Evolutionary conservation across 352 stramenopile genomes (phyloP).

Genomic region (Globisporangium yorkense): DNA sequence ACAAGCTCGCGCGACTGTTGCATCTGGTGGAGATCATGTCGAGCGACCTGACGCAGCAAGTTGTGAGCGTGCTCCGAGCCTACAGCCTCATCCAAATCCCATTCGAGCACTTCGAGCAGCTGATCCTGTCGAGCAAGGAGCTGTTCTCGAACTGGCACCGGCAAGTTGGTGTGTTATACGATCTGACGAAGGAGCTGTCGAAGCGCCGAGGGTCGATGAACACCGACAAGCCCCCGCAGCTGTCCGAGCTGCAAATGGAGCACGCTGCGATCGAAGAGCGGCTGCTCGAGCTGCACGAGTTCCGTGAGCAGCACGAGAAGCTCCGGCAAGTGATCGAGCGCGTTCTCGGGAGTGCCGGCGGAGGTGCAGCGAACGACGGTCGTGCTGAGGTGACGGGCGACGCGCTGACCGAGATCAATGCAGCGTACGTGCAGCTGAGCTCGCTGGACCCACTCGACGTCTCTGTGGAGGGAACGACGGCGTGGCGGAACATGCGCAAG

Average conservation of each 20-base stretch:
- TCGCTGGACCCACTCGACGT: conserved; percentile 82
- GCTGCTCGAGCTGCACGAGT: conserved; percentile 84
- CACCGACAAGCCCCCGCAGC: conserved; percentile 67
- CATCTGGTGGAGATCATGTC: conserved; percentile 85
- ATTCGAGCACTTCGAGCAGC: conserved; percentile 78
- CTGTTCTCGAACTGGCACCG: conserved; percentile 85
- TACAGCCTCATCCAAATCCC: conserved; percentile 83
- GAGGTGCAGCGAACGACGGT: conserved; percentile 23
- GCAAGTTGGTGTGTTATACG: conserved; percentile 78
- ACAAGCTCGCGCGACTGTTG: conserved; percentile 75
- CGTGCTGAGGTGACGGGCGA: conserved; percentile 71
- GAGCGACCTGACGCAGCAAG: conserved; percentile 77
- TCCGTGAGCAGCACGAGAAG: conserved; percentile 90
- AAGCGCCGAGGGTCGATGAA: conserved; percentile 83
- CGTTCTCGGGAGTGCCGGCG: conserved; percentile 61
- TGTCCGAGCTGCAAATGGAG: conserved; percentile 84
- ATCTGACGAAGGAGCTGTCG: conserved; percentile 81
- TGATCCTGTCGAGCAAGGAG: conserved; percentile 74
- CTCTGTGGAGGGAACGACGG: conserved; percentile 66
- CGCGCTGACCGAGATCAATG: conserved; percentile 83
- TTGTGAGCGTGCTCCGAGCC: conserved; percentile 72
- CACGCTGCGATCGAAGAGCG: conserved; percentile 84
- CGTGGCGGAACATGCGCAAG: conserved; percentile 86
- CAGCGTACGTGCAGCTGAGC: conserved; percentile 82
- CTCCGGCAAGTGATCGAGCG: conserved; percentile 83